Conservation (phyloP, 1,284 basidiomycete genomes). For the Trametes sp. region DNA sequence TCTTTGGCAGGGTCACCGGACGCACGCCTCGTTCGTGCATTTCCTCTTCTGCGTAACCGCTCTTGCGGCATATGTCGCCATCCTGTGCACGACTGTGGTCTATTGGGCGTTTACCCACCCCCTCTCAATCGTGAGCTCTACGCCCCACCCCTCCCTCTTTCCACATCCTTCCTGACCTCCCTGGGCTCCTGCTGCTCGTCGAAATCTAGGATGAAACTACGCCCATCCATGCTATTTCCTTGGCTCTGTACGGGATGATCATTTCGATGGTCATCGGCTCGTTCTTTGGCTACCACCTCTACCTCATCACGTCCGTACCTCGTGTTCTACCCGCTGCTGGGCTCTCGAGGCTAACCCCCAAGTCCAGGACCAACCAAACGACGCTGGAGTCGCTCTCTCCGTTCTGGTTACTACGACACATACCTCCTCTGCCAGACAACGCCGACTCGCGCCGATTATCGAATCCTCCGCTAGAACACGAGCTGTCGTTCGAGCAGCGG, state of each 20-base stretch:
- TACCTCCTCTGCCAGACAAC: slow-evolving; percentile 62
- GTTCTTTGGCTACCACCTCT: slow-evolving; percentile 82
- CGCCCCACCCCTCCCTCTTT: neutral
- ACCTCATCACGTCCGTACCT: slow-evolving; percentile 75
- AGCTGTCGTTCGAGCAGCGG: slow-evolving; percentile 76
- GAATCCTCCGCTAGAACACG: slow-evolving; percentile 77
- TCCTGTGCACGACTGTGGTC: slow-evolving; percentile 64
- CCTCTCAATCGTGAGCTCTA: slow-evolving; percentile 59
- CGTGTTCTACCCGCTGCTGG: neutral
- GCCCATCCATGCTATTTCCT: slow-evolving; percentile 75
- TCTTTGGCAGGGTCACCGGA: slow-evolving; percentile 73
- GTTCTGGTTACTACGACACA: slow-evolving; percentile 73
- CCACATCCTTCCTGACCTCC: neutral
- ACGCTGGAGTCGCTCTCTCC: slow-evolving; percentile 85
- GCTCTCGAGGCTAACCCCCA: neutral
- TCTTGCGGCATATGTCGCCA: slow-evolving; percentile 67
- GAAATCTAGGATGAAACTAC: slow-evolving; percentile 62
- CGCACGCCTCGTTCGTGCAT: slow-evolving; percentile 87
- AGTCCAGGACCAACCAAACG: slow-evolving; percentile 81
- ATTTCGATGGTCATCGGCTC: slow-evolving; percentile 78
- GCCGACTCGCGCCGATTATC: slow-evolving; percentile 57
- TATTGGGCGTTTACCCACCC: slow-evolving; percentile 75
- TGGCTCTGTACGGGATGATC: slow-evolving; percentile 67
- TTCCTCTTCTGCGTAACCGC: slow-evolving; percentile 76
- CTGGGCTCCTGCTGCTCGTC: neutral